Percentiles rank a stretch among this genome's conserved stretches.
Evolutionary conservation across 306 rosid species (phyloP).

Genomic region (Gillenia trifoliata): DNA sequence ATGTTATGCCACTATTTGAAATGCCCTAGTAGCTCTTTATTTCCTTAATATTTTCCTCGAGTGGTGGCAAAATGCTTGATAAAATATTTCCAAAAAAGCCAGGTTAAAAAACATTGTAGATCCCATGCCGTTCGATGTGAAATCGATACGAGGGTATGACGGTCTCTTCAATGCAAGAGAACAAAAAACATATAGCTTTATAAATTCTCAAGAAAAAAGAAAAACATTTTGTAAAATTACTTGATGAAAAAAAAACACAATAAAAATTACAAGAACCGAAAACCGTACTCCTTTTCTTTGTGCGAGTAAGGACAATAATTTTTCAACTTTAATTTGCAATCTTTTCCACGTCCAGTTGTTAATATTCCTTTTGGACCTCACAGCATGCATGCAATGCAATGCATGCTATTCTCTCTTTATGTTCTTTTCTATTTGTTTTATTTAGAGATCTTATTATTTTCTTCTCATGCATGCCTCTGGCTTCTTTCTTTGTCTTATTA

Average conservation of each 20-base stretch:
- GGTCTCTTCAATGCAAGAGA: background rate
- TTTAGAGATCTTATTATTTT: slow-evolving; percentile 9
- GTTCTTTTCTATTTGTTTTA: background rate
- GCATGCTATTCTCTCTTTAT: slow-evolving; percentile 5
- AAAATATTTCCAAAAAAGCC: background rate
- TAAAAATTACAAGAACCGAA: background rate
- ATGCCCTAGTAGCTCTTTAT: background rate
- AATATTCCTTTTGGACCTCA: slow-evolving; percentile 33
- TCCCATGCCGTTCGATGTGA: background rate
- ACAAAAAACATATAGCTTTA: background rate
- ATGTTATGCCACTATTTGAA: background rate
- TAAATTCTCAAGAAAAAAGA: background rate
- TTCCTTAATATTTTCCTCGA: background rate
- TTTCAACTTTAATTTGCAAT: slow-evolving; percentile 17
- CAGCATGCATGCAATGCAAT: background rate
- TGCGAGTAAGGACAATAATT: slow-evolving; percentile 13
- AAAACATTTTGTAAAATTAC: background rate
- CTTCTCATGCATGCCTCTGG: slow-evolving; percentile 14
- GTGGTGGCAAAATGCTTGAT: background rate
- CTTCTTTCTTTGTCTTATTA: background rate
- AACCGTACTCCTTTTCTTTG: slow-evolving; percentile 25
- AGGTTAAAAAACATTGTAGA: background rate
- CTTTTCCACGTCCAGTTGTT: slow-evolving; percentile 16
- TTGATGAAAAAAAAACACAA: background rate
- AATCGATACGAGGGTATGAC: background rate